Evolutionary conservation across 345 rosid species (phyloP), one percentile per base, ranked within the genome.

Genomic region (Gossypium longicalyx): DNA sequence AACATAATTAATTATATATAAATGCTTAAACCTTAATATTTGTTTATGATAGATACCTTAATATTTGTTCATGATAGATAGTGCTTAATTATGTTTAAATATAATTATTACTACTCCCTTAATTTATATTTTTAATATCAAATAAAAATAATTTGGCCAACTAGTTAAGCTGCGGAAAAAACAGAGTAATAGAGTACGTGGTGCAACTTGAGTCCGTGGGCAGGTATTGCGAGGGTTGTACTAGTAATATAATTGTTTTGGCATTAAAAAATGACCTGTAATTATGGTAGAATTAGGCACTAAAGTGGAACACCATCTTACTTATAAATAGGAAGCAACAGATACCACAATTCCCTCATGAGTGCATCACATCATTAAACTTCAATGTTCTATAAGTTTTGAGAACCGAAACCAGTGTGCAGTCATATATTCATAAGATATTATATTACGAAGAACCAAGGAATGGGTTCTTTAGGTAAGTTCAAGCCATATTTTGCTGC

Each of bases 401-500:
- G 62, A 70, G 17, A 58, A 7, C 11, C 4, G 17, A 38, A 20
- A 3, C 45, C 1, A 54, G 9, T 20, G n/a, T 38, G 49, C 64
- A 57, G 2, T 56, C 74, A 41, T 41, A n/a, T 41, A n/a, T 38
- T 13, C 53, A 25, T 23, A 41, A 6, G 15, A 58, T 58, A 12
- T 13, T 23, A 60, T 27, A 60, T 60, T 19, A 71, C 67, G 73
- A 73, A 49, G 74, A 83, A 66, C 48, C 74, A 70, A 25, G 76
- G 27, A 12, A 34, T 74, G 64, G 77, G 47, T 61, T 73, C 10
- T 27, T 76, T 85, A 16, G 80, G 66, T 27, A 88, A 77, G 74
- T 56, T 80, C 63, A 92, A 89, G 77, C 91, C 98, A 4, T 92
- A 83, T 80, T 53, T 89, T 9, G 89, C 83, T 34, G 86, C 90